Evolutionary conservation across 2,329 filamentous ascomycete genomes (phyloP).

Genomic region (Calonectria leucothoes): DNA sequence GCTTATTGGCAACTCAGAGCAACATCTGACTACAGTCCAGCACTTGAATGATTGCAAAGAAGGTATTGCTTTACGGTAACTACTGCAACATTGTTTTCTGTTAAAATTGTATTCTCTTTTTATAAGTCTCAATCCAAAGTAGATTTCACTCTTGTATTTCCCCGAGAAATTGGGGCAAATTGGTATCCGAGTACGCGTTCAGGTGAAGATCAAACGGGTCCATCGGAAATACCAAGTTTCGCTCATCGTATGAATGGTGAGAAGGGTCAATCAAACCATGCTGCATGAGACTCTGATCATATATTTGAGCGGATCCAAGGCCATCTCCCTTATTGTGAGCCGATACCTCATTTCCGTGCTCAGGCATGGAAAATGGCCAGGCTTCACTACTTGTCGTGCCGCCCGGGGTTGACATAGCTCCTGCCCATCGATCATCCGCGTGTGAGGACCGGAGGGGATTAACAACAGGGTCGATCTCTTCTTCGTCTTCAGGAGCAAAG

Average conservation of each 20-base stretch:
- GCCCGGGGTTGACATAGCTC: not conserved
- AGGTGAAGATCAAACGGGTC: slow-evolving; percentile 32
- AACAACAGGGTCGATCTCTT: slow-evolving; percentile 20
- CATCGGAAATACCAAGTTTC: slow-evolving; percentile 23
- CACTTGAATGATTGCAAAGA: too few relatives aligned
- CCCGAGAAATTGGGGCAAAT: not conserved
- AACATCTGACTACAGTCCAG: too few relatives aligned
- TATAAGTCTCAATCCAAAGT: not conserved
- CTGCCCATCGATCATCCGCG: not conserved
- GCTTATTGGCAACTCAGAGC: too few relatives aligned
- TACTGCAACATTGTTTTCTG: too few relatives aligned
- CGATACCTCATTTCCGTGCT: not conserved
- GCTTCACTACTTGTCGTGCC: not conserved
- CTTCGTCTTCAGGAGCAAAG: slow-evolving; percentile 27
- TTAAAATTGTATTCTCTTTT: too few relatives aligned
- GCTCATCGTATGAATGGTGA: slow-evolving; percentile 14
- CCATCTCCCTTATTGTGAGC: accelerated
- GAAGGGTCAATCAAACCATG: slow-evolving; percentile 17
- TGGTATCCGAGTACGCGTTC: slow-evolving; percentile 30
- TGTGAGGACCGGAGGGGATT: not conserved
- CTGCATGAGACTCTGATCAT: slow-evolving; percentile 8
- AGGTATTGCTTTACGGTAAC: too few relatives aligned
- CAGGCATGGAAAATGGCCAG: slow-evolving; percentile 22
- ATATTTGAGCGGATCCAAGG: not conserved
- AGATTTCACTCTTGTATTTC: not conserved